A percentile compares a stretch with the other conserved stretches of the same genome.
Conservation (phyloP, 352 stramenopile species). For the Phytopythium delawarense region DNA sequence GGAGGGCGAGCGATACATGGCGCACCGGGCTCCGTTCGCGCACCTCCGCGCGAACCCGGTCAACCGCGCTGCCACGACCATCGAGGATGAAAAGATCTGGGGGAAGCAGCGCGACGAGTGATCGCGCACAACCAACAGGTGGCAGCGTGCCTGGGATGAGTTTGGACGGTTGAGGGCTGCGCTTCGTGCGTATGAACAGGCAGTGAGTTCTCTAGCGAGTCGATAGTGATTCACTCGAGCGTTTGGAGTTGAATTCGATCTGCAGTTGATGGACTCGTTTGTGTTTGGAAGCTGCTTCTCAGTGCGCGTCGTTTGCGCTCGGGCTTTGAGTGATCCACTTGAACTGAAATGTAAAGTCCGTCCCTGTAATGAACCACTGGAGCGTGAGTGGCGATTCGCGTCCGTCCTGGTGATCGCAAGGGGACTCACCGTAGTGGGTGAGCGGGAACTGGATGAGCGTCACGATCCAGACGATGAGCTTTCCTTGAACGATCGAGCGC, state of each 20-base stretch:
- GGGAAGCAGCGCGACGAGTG: slow-evolving; percentile 3
- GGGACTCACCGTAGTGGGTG: slow-evolving; percentile 13
- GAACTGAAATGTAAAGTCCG: neutral
- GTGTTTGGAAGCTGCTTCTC: neutral
- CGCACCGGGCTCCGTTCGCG: slow-evolving; percentile 24
- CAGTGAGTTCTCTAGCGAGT: neutral
- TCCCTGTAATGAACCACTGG: neutral
- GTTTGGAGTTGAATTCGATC: neutral
- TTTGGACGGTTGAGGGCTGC: neutral
- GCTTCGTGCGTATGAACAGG: neutral
- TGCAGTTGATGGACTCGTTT: neutral
- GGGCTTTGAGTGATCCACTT: neutral
- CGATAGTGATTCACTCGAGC: neutral
- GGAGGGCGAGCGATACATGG: slow-evolving; percentile 19
- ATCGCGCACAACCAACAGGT: neutral
- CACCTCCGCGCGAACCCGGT: slow-evolving; percentile 27
- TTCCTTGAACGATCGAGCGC: slow-evolving; percentile 13
- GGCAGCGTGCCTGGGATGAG: neutral
- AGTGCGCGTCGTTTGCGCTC: neutral
- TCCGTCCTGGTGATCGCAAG: neutral
- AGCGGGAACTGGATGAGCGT: slow-evolving; percentile 21
- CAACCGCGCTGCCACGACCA: slow-evolving; percentile 14
- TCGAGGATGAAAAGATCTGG: slow-evolving; percentile 16
- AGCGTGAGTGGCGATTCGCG: neutral
- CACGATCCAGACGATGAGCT: slow-evolving; percentile 24